Conservation (phyloP, 768 basidiomycete genomes). For the Candolleomyces eurysporus region DNA sequence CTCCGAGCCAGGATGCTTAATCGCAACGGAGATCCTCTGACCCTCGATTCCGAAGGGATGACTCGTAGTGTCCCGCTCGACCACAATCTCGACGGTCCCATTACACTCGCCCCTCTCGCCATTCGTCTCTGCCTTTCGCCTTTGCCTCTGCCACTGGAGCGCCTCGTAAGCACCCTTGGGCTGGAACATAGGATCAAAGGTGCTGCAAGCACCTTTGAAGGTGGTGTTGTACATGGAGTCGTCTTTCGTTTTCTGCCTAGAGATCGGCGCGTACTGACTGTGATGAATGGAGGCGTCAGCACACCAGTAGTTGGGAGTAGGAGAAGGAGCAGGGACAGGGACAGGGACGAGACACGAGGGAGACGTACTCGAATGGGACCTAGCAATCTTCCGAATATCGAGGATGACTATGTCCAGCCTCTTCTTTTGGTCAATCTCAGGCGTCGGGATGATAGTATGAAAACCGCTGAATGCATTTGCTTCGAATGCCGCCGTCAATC, state of each 20-base stretch:
- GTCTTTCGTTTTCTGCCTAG: background rate
- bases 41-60: constrained; percentile 2
- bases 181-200: background rate
- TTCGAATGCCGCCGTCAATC: constrained; percentile 24
- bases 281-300: background rate
- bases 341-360: no score
- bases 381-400: constrained; percentile 28
- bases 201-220: background rate
- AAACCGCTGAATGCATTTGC: constrained; percentile 18
- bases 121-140: background rate
- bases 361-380: constrained; percentile 26
- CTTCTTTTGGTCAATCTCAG: constrained; percentile 18
- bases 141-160: background rate
- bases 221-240: background rate
- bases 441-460: constrained; percentile 27
- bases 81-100: background rate
- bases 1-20: background rate
- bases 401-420: constrained; percentile 23
- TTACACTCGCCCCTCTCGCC: background rate
- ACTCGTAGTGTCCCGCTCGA: background rate
- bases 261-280: background rate
- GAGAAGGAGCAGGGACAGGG: background rate
- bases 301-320: background rate
- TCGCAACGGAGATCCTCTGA: background rate
- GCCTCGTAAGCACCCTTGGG: background rate